Conservation (phyloP, 164 flowering plant genomes). For the Vitis cinerea region DNA sequence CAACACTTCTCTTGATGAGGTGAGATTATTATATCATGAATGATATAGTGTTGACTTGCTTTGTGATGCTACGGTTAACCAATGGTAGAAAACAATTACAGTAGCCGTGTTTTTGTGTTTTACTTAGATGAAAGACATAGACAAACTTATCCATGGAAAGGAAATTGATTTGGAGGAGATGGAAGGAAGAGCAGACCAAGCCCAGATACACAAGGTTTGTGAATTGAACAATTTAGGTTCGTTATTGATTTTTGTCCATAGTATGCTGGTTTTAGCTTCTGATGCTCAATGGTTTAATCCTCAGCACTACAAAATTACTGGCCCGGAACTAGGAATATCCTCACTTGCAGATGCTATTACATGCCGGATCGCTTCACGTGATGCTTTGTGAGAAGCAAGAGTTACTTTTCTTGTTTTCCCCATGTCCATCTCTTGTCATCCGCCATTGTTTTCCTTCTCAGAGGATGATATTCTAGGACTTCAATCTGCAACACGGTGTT, state of each 20-base stretch:
- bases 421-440: background rate
- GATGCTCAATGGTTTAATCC: constrained; percentile 3
- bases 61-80: background rate
- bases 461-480: no score
- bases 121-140: constrained; percentile 54
- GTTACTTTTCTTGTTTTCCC: background rate
- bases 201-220: constrained; percentile 81
- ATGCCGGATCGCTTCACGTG: constrained; percentile 86
- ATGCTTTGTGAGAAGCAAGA: constrained; percentile 52
- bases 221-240: background rate
- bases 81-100: background rate
- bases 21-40: constrained; percentile 25
- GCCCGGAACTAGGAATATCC: constrained; percentile 64
- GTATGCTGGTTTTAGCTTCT: background rate
- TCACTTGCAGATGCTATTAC: constrained; percentile 79
- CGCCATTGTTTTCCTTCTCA: background rate
- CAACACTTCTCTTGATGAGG: constrained; percentile 73
- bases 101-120: background rate
- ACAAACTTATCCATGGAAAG: constrained; percentile 65
- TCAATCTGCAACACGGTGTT: no score
- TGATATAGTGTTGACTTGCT: background rate
- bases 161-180: constrained; percentile 77
- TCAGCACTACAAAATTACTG: constrained; percentile 89
- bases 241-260: background rate
- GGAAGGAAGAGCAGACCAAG: constrained; percentile 61